A percentile compares a stretch with the other conserved stretches of the same genome.
phyloP scores from a whole-genome alignment of 106 monocot species.

The Vanilla planifolia region DNA sequence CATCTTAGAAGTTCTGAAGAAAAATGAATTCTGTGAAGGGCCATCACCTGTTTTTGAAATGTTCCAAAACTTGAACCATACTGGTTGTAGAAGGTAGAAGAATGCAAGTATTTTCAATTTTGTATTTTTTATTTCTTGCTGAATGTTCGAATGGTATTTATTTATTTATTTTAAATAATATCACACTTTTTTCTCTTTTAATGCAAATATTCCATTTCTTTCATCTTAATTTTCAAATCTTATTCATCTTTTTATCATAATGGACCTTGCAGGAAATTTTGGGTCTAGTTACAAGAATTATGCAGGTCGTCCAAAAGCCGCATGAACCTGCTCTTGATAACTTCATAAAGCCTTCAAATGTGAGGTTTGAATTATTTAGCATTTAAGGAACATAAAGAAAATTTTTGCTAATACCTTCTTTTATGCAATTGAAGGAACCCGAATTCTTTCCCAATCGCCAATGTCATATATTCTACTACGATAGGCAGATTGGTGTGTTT shows the following conservation, averaged over 20 bases:
- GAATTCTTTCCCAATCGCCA: slow-evolving; percentile 57
- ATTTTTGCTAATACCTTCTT: background rate
- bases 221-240: no score
- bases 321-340: slow-evolving; percentile 10
- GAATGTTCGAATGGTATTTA: no score
- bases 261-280: slow-evolving; percentile 42
- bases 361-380: slow-evolving; percentile 20
- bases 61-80: no score
- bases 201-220: no score
- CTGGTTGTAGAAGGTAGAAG: no score
- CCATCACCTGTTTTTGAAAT: no score
- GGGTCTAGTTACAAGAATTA: slow-evolving; percentile 55
- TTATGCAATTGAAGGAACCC: slow-evolving; percentile 30
- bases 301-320: slow-evolving; percentile 35
- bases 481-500: slow-evolving; percentile 40
- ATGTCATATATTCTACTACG: slow-evolving; percentile 32
- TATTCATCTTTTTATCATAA: background rate
- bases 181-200: no score
- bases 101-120: no score
- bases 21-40: no score
- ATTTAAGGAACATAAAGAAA: background rate
- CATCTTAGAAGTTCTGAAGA: no score
- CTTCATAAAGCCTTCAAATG: slow-evolving; percentile 32
- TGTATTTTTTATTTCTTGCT: no score
- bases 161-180: no score